Evolutionary conservation across 352 stramenopile genomes (phyloP), one percentile per base, ranked within the genome.

Genomic region (Globisporangium apiculatum): DNA sequence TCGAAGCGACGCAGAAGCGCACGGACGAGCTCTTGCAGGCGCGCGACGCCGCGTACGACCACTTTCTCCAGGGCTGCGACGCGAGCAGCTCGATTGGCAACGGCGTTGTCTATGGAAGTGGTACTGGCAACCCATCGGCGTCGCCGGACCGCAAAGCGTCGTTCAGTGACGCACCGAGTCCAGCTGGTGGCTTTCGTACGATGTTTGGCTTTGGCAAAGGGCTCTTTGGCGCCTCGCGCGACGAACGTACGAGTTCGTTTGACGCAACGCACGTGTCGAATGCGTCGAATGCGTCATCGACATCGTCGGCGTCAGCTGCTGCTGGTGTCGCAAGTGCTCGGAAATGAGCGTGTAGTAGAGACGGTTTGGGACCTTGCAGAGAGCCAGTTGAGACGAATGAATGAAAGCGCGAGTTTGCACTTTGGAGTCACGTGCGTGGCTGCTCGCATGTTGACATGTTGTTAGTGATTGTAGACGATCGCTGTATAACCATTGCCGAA

Each of bases 191-290:
- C 35, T 78, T 81, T 47, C 72, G 73, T 40, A 79, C 76, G 38
- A 78, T 91, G 46, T 91, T 91, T 55, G 78, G 81, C 24, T 79
- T 89, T 42, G 76, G 78, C 51, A 88, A 79, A 52, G 76, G 81
- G 11, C 83, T 91, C n/a, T 89, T 89, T 41, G 55, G 48, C 38
- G 57, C 51, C 57, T 67, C 69, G 15, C 77, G 79, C 37, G 82
- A 87, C 56, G 67, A 79, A 40, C 77, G 80, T 40, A 70, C 74
- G 35, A 71, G 66, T 51, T 87, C 81, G 10, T 83, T 83, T 51
- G 78, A 89, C 53, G 62, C 74, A 36, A 61, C 61, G 24, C 55
- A 45, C 42, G 53, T 67, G 31, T 77, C 70, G 11, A 66, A 53
- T 35, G 43, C 55, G 5, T 66, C 56, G 18, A 62, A 53, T 17